Conservation (phyloP, 2,329 filamentous ascomycete species). For the Penicillium brevicompactum region DNA sequence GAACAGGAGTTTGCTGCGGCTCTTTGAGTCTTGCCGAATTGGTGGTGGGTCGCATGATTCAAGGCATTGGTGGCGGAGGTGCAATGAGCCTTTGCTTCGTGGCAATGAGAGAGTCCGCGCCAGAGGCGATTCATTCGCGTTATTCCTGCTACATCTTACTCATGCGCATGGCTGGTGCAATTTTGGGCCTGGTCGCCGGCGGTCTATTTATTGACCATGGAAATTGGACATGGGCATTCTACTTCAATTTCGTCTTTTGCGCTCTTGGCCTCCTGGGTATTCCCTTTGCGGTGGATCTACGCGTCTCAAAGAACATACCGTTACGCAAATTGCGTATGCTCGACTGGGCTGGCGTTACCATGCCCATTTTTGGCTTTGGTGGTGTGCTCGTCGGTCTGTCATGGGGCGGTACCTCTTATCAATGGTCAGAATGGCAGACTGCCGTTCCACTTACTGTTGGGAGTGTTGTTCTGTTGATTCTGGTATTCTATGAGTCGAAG, state of each 20-base stretch:
- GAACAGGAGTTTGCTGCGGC: slow-evolving; percentile 48
- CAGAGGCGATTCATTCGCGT: slow-evolving; percentile 33
- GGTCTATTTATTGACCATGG: slow-evolving; percentile 29
- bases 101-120: slow-evolving; percentile 46
- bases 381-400: slow-evolving; percentile 46
- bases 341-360: slow-evolving; percentile 47
- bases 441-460: slow-evolving; percentile 45
- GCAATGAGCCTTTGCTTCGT: slow-evolving; percentile 46
- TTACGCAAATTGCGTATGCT: slow-evolving; percentile 29
- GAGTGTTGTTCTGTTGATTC: slow-evolving; percentile 27
- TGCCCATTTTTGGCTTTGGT: slow-evolving; percentile 43
- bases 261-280: slow-evolving; percentile 30
- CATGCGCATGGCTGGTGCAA: slow-evolving; percentile 35
- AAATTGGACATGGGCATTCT: slow-evolving; percentile 32
- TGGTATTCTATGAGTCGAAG: slow-evolving; percentile 40
- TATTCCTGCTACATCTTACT: slow-evolving; percentile 36
- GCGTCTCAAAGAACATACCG: slow-evolving; percentile 24
- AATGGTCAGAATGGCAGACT: slow-evolving; percentile 44
- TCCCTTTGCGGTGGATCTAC: slow-evolving; percentile 34
- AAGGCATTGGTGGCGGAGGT: slow-evolving; percentile 52
- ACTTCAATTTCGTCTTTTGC: slow-evolving; percentile 37
- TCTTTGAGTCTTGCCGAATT: slow-evolving; percentile 41
- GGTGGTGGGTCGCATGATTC: slow-evolving; percentile 47
- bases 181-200: slow-evolving; percentile 30
- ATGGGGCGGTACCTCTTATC: slow-evolving; percentile 45